phyloP scores from a whole-genome alignment of 192 early-diverging fungal genomes.

The Spizellomyces sp. region DNA sequence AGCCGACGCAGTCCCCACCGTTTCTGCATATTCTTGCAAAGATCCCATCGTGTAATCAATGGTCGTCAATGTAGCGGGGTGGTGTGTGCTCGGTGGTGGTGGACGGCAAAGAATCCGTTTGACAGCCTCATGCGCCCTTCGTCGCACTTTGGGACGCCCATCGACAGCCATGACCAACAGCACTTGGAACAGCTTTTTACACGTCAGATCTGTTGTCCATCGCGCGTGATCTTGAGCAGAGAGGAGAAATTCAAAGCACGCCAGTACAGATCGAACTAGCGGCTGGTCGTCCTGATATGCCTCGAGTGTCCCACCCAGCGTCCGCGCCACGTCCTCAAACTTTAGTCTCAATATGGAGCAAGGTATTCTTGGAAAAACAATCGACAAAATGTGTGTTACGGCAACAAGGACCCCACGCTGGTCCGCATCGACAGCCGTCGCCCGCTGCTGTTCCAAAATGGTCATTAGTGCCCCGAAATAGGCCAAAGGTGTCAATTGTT shows the following conservation, averaged over 20 bases:
- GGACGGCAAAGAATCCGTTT: slow-evolving; percentile 67
- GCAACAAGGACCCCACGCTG: slow-evolving; percentile 49
- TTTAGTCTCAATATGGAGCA: slow-evolving; percentile 44
- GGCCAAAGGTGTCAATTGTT: slow-evolving; percentile 69
- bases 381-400: slow-evolving; percentile 79
- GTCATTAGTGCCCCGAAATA: slow-evolving; percentile 89
- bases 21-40: slow-evolving; percentile 52
- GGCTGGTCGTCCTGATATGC: slow-evolving; percentile 68
- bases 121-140: slow-evolving; percentile 85
- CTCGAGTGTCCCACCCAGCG: slow-evolving; percentile 64
- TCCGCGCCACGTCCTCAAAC: slow-evolving; percentile 40
- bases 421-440: slow-evolving; percentile 44
- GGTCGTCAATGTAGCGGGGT: slow-evolving; percentile 69
- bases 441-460: slow-evolving; percentile 68
- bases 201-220: slow-evolving; percentile 63
- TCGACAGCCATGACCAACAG: slow-evolving; percentile 81
- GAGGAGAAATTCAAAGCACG: slow-evolving; percentile 79
- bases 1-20: slow-evolving; percentile 10
- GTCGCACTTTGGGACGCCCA: slow-evolving; percentile 84
- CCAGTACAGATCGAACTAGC: slow-evolving; percentile 74
- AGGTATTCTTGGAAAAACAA: slow-evolving; percentile 64
- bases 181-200: slow-evolving; percentile 70
- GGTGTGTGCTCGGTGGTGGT: slow-evolving; percentile 69
- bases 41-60: slow-evolving; percentile 65
- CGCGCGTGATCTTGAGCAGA: slow-evolving; percentile 71